Conservation (phyloP, 2,329 filamentous ascomycete genomes). For the Beauveria asiatica region DNA sequence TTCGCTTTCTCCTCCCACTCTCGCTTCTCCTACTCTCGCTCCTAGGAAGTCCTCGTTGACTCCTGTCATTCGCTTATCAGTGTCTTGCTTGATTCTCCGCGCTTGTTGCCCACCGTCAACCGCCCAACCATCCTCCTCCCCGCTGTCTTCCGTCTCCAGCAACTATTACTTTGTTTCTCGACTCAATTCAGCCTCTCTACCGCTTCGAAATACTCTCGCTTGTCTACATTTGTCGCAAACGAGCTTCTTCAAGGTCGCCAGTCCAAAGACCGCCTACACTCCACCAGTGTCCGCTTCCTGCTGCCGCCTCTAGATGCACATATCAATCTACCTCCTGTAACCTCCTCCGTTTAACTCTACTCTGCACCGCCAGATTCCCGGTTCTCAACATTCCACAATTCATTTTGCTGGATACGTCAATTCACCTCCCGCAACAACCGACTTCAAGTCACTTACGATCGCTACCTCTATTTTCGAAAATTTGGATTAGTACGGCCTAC, state of each 20-base stretch:
- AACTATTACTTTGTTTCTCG: not conserved
- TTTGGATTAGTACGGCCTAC: not conserved
- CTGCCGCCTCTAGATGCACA: slow-evolving; percentile 4
- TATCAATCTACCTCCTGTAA: slow-evolving; percentile 4
- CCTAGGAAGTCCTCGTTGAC: slow-evolving; percentile 64
- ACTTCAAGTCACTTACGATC: slow-evolving; percentile 24
- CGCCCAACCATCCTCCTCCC: slow-evolving; percentile 12
- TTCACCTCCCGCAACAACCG: slow-evolving; percentile 4
- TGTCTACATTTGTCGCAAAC: not conserved
- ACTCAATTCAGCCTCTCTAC: not conserved
- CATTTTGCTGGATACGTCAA: slow-evolving; percentile 3
- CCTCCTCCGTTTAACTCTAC: not conserved
- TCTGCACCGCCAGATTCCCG: not conserved
- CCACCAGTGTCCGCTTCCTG: not conserved
- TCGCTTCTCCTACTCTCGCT: slow-evolving; percentile 23
- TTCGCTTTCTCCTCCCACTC: slow-evolving; percentile 38
- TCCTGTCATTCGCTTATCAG: slow-evolving; percentile 63
- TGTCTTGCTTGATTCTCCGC: slow-evolving; percentile 43
- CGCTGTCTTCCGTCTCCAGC: slow-evolving; percentile 9
- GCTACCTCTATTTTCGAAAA: slow-evolving; percentile 22
- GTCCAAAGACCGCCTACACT: not conserved
- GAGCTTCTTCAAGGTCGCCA: not conserved
- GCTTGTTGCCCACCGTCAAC: slow-evolving; percentile 24
- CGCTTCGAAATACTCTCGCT: not conserved
- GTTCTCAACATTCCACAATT: not conserved